Evolutionary conservation across 805 yeast genomes (phyloP), one percentile per base, ranked within the genome.

Genomic region (Teunomyces kruisii): DNA sequence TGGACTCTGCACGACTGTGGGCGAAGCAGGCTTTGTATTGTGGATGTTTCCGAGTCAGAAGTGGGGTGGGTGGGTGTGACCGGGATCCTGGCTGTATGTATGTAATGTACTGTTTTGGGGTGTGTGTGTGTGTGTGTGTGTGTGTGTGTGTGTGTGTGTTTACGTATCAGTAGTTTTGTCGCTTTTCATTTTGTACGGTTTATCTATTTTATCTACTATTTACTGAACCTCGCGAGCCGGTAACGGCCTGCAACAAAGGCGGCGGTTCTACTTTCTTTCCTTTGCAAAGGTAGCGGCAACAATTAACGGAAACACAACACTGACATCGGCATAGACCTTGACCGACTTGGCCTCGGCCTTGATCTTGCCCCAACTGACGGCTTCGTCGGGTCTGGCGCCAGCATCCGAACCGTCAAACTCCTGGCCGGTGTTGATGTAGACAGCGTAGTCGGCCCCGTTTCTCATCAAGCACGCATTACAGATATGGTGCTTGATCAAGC

Each of bases 381-480:
- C 99, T 71, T 94, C 99, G 65, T 94, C 99, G 1, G 98, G 98
- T 64, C 99, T 81, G 5, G 99, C 99, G 53, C 99, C 99, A 9
- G 99, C 98, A 67, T 94, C 99, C 17, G 97, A 88, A 39, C 99
- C 99, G 62, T 94, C 99, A 58, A 90, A 94, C 65, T 94, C 99
- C 70, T 94, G 98, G 39, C 97, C 99, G 12, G 99, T 94, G 68
- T 94, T 94, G 64, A 94, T 92, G 68, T 81, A 94, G 14, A 94
- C 97, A 5, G 99, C 98, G 62, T 84, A 89, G 65, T 94, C 99
- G 16, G 99, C 99, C 59, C 99, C 99, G 58, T 94, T 95, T 75
- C 99, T 86, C 99, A 94, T 94, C 56, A 94, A 75, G 64, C 98
- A 92, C 10, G 99, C 99, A 61, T 94, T 94, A 58, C 96, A 91